phyloP scores from a whole-genome alignment of 2,329 filamentous ascomycete species.

The Colletotrichum paranaense region DNA sequence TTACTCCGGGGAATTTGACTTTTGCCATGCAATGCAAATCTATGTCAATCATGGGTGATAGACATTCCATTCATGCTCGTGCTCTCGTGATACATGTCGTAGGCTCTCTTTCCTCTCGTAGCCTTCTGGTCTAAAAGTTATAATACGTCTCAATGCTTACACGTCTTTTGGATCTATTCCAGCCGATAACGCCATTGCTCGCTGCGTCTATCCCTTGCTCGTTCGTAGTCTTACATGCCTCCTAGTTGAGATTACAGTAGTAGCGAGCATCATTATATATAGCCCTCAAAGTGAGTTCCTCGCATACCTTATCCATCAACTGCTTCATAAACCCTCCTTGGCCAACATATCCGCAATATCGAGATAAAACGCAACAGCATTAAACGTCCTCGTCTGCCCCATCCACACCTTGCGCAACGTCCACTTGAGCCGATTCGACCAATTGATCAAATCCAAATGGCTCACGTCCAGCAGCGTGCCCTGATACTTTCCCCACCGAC shows the following conservation, averaged over 20 bases:
- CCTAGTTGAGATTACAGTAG: neutral
- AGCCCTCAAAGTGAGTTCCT: neutral
- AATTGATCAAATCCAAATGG: conserved; percentile 75
- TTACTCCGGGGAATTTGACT: too few species aligned
- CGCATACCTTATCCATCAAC: neutral
- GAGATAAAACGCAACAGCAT: conserved; percentile 75
- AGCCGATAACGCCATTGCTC: neutral
- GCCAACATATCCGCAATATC: conserved; percentile 77
- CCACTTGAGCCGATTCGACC: conserved; percentile 71
- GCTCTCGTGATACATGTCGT: neutral
- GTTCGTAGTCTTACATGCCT: neutral
- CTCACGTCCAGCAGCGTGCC: conserved; percentile 71
- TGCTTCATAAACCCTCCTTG: conserved; percentile 65
- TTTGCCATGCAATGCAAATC: too few species aligned
- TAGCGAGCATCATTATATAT: neutral
- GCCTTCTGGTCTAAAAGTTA: rapidly evolving
- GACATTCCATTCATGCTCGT: neutral
- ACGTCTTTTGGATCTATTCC: neutral
- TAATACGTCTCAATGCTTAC: neutral
- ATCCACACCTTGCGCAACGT: conserved; percentile 62
- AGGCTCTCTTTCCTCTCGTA: neutral
- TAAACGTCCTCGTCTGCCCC: conserved; percentile 69
- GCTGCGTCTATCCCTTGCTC: neutral
- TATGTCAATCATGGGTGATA: too few species aligned
- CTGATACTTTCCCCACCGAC: conserved; percentile 72